Base-by-base conservation (phyloP, 2,329 filamentous ascomycete species). In the Xylaria polymorpha region DNA sequence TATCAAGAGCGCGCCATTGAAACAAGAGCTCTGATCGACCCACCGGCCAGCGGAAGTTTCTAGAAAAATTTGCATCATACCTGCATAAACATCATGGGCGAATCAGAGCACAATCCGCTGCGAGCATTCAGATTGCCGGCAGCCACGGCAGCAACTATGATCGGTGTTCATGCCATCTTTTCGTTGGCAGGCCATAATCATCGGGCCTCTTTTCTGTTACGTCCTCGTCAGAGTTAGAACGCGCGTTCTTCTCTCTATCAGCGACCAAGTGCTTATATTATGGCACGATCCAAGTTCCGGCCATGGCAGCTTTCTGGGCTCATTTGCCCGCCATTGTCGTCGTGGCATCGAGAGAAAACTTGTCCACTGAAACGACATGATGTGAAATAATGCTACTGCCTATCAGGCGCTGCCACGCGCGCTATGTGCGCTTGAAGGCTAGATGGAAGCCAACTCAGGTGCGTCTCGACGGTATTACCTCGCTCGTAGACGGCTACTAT, bases 321-420 rank as follows among this genome's bases (percentile, higher is more conserved):
- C 51, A 39, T 59, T 63, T 61, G 41, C 48, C 50, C 63, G 44
- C 35, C 50, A 29, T 32, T 35, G 59, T 41, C 48, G 29, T 37
- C 15, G 51, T 58, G 44, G n/a, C 58, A 59, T 56, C 50, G 8
- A 51, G 29, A 35, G 35, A 41, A 35, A 63, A 43, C 37, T n/a
- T 51, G 32, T 20, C 66, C 55, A 61, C 15, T 48, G 37, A 55
- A 53, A 39, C 20, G 44, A 39, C 29, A 66, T 22, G 22, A 25
- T 39, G 60, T 53, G 59, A 59, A 58, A 50, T 43, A 41, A 22
- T 53, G 50, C 50, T 22, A 50, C 62, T 60, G 22, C 69, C 69
- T 71, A 71, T 71, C 66, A 71, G 61, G 61, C 37, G 32, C 46
- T 48, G 69, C 64, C 67, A 71, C 69, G 67, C 61, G 44, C 25